phyloP scores from a whole-genome alignment of 768 basidiomycete species.

The Antrodiella citrinella region DNA sequence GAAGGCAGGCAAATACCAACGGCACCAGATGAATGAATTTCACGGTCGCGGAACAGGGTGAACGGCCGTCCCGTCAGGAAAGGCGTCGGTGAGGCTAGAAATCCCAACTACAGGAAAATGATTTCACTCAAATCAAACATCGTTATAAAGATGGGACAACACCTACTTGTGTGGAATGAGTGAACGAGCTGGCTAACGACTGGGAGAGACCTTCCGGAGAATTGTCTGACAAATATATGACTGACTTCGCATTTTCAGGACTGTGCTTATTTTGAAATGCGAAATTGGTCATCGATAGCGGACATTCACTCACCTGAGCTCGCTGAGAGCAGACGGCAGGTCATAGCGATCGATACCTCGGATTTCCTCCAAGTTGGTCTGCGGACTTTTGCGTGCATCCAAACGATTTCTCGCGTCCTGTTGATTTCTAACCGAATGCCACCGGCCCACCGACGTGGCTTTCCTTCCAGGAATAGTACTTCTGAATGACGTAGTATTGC shows the following conservation, averaged over 20 bases:
- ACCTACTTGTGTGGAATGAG: constrained; percentile 42
- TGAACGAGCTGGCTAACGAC: constrained; percentile 31
- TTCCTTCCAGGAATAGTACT: constrained; percentile 53
- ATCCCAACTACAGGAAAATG: constrained; percentile 40
- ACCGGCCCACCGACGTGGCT: constrained; percentile 61
- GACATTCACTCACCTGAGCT: constrained; percentile 28
- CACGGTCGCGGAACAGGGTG: constrained; percentile 54
- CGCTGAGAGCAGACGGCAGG: constrained; percentile 30
- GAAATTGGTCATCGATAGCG: neutral
- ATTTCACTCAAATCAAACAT: neutral
- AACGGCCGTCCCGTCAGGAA: constrained; percentile 71
- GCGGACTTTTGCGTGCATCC: constrained; percentile 2
- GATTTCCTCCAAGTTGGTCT: constrained; percentile 31
- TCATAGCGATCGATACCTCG: neutral
- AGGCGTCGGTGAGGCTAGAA: constrained; percentile 67
- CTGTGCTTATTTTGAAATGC: constrained; percentile 6
- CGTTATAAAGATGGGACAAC: neutral
- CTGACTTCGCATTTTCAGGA: constrained; percentile 18
- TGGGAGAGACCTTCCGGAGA: constrained; percentile 48
- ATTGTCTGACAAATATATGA: constrained; percentile 52
- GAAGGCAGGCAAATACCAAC: constrained; percentile 41
- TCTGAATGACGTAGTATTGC: constrained; percentile 34
- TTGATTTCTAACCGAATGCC: constrained; percentile 49
- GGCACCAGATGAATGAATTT: constrained; percentile 55
- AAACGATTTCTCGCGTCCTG: constrained; percentile 17